Evolutionary conservation across 495 filamentous ascomycete species (phyloP).

Genomic region (Friedmanniomyces simplex): DNA sequence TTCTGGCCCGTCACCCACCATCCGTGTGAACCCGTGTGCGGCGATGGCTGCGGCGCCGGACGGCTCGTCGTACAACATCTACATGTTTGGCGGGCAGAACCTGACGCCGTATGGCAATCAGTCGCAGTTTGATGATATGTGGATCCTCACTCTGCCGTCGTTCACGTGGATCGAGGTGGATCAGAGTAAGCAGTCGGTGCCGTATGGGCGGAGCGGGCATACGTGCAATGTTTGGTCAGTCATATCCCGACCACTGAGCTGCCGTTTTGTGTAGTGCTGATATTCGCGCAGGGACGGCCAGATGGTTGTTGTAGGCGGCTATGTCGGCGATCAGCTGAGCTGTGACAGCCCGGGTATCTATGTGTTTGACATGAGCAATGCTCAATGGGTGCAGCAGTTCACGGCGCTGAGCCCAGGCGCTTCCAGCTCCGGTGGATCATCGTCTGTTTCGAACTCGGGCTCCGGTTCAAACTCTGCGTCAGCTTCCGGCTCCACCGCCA

Average conservation of each 20-base stretch:
- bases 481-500: neutral
- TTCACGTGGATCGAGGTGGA: constrained; percentile 66
- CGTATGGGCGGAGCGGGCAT: constrained; percentile 56
- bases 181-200: constrained; percentile 39
- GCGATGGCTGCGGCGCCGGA: constrained; percentile 61
- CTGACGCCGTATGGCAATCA: constrained; percentile 48
- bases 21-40: constrained; percentile 65
- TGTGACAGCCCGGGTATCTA: constrained; percentile 64
- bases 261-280: neutral
- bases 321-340: constrained; percentile 46
- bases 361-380: constrained; percentile 52
- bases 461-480: neutral
- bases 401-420: constrained; percentile 33
- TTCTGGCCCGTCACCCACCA: constrained; percentile 47
- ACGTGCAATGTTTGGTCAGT: constrained; percentile 49
- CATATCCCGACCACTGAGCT: neutral
- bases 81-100: constrained; percentile 68
- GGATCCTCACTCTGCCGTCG: constrained; percentile 63
- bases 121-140: constrained; percentile 62
- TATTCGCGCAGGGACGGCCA: constrained; percentile 44
- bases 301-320: constrained; percentile 63
- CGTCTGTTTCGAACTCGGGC: neutral
- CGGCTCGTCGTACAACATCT: constrained; percentile 60
- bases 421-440: neutral
- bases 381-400: constrained; percentile 53